These are phyloP conservation scores for Citrullus mucosospermus DNA, from an alignment of 306 rosid species.

Conservation along the genomic window DNA sequence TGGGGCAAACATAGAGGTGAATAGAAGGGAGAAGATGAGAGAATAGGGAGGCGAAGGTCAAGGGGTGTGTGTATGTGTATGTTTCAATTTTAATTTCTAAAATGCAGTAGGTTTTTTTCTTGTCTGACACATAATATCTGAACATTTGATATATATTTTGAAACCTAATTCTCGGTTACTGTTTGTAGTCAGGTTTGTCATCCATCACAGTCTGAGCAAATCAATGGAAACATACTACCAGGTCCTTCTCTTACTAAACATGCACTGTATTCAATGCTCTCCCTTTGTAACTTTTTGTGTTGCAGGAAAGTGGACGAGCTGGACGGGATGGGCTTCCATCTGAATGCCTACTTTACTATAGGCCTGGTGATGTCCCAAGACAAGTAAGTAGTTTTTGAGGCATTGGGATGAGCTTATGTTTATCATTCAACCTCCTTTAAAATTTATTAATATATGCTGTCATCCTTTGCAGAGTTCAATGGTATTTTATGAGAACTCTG, in stretches of 20 bases:
- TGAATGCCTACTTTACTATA: constrained; percentile 76
- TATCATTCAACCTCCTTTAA: neutral
- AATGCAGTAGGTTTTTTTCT: neutral
- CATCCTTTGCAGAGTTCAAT: constrained; percentile 73
- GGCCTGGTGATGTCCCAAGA: constrained; percentile 85
- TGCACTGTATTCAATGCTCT: constrained; percentile 7
- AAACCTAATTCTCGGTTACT: constrained; percentile 21
- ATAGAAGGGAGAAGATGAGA: neutral
- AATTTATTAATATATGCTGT: neutral
- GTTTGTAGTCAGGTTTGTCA: constrained; percentile 89
- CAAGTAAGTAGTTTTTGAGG: constrained; percentile 38
- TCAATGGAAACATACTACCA: constrained; percentile 97
- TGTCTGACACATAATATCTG: neutral
- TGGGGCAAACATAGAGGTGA: neutral
- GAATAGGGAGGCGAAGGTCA: neutral
- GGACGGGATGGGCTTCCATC: constrained; percentile 98
- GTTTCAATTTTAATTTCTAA: neutral
- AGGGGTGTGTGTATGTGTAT: neutral
- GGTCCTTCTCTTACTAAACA: constrained; percentile 37
- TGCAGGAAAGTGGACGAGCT: constrained; percentile 97
- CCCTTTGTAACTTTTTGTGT: constrained; percentile 13
- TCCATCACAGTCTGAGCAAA: constrained; percentile 96
- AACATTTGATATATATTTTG: neutral
- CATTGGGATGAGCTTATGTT: neutral
- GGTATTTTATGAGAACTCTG: constrained; percentile 92